Evolutionary conservation across 2,329 filamentous ascomycete species (phyloP).

Genomic region (Fusarium agapanthi): DNA sequence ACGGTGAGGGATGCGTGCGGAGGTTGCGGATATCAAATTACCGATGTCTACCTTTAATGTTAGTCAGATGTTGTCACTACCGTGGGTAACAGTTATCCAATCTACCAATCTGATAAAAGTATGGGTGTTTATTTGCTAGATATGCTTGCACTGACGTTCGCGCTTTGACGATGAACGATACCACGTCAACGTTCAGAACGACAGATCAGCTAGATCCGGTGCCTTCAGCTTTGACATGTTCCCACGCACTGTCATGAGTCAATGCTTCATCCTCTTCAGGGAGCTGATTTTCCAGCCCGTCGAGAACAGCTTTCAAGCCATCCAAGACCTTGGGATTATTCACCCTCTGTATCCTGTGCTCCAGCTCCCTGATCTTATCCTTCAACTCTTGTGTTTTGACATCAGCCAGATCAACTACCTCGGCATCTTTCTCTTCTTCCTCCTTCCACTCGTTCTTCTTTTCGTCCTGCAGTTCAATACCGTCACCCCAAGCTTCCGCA

Average conservation of each 20-base stretch:
- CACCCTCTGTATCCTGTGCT: conserved; percentile 16
- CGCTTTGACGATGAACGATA: not conserved
- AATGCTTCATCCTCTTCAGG: not conserved
- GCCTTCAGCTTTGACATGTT: not conserved
- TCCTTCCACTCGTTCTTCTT: rapidly evolving
- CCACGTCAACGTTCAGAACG: not conserved
- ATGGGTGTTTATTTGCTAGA: not conserved
- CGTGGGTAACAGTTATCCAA: not conserved
- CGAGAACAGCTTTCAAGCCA: conserved; percentile 12
- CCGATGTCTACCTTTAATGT: not conserved
- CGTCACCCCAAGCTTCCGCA: conserved; percentile 55
- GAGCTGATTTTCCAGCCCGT: conserved; percentile 18
- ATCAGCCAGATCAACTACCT: not conserved
- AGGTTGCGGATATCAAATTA: not conserved
- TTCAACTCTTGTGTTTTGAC: conserved; percentile 13
- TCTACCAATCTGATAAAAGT: not conserved
- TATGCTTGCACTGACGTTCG: not conserved
- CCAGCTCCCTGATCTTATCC: conserved; percentile 27
- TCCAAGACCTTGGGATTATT: conserved; percentile 18
- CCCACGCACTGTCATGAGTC: not conserved
- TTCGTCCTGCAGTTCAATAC: conserved; percentile 2
- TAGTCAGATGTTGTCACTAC: not conserved
- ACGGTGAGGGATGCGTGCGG: not conserved
- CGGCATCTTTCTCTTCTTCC: not conserved
- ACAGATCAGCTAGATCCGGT: not conserved